Base-by-base conservation (phyloP, 2,329 filamentous ascomycete genomes). In the Neurospora sp. region DNA sequence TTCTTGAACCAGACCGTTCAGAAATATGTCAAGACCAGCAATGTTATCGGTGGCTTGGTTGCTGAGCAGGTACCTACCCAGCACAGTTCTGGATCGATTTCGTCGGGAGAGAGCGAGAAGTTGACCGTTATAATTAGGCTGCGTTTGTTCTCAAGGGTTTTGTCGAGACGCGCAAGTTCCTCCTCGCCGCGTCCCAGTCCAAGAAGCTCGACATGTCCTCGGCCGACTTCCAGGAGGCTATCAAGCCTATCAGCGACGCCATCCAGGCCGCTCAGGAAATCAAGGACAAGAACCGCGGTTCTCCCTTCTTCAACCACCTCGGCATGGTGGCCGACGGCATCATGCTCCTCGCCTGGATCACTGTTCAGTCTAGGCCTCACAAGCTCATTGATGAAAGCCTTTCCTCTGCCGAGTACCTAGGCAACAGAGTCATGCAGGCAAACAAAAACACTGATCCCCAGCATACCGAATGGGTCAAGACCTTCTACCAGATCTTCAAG, bases 401-500 rank as follows among this genome's bases (percentile, higher is more conserved):
- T 23, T 90, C 90, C 38, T 91, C 93, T 68, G 93, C 94, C 52
- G 91, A 98, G 79, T 97, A 97, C 83, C 97, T 93, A 76, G 96
- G 96, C 40, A 98, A 99, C 83, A 89, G 94, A 75, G 92, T 99
- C 43, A 83, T 98, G 75, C 97, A 93, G 82, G 91, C 96, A 76
- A 90, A 91, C 80, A 97, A 96, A 82, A 71, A 46, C 68, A 96
- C 92, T 82, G 92, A 95, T 76, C 86, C 87, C 69, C 88, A 89
- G 76, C 92, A 97, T 76, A 86, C 94, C 69, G 90, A 96, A 77
- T 99, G 94, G 89, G 89, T 97, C 40, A 92, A 95, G 77, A 85
- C 93, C n/a, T 97, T 96, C 83, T 97, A 97, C 81, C 89, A 90
- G 76, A 87, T 97, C 71, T 96, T 97, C 84, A 92, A 91, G 76